These are phyloP conservation scores for Apiospora rasikravindrae DNA, from an alignment of 2,329 filamentous ascomycete species.

Conservation along the genomic window DNA sequence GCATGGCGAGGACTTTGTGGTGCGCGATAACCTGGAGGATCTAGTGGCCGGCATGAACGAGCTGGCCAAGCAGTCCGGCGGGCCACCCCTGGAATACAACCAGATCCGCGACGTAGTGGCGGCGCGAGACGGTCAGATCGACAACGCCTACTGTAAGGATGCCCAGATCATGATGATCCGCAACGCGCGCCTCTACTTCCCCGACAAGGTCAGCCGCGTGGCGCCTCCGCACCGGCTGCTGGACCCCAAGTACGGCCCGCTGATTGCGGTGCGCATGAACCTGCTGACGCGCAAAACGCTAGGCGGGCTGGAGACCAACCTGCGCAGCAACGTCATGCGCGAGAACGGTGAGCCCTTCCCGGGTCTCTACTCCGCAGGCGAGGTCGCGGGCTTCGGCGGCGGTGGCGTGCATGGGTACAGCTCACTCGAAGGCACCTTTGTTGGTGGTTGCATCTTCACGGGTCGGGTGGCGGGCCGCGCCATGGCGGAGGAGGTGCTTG, in stretches of 20 bases:
- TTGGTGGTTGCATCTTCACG: slow-evolving; percentile 68
- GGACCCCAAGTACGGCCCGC: slow-evolving; percentile 59
- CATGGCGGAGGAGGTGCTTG: slow-evolving; percentile 54
- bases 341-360: slow-evolving; percentile 54
- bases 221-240: slow-evolving; percentile 59
- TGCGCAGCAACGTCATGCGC: slow-evolving; percentile 60
- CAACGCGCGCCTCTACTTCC: slow-evolving; percentile 61
- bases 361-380: slow-evolving; percentile 64
- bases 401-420: slow-evolving; percentile 68
- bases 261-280: slow-evolving; percentile 66
- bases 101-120: slow-evolving; percentile 54
- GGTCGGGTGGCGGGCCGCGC: slow-evolving; percentile 61
- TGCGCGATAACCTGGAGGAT: slow-evolving; percentile 59
- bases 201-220: slow-evolving; percentile 56
- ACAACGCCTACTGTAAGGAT: slow-evolving; percentile 63
- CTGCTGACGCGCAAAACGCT: slow-evolving; percentile 66
- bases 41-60: slow-evolving; percentile 65
- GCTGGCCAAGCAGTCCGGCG: slow-evolving; percentile 51
- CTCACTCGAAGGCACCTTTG: slow-evolving; percentile 65
- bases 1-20: slow-evolving; percentile 63
- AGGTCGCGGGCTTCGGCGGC: slow-evolving; percentile 65
- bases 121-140: slow-evolving; percentile 59
- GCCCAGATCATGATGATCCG: slow-evolving; percentile 66
- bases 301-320: slow-evolving; percentile 64
- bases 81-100: slow-evolving; percentile 52